Conservation (phyloP, 1,284 basidiomycete species). For the Leccinum angustisporum region DNA sequence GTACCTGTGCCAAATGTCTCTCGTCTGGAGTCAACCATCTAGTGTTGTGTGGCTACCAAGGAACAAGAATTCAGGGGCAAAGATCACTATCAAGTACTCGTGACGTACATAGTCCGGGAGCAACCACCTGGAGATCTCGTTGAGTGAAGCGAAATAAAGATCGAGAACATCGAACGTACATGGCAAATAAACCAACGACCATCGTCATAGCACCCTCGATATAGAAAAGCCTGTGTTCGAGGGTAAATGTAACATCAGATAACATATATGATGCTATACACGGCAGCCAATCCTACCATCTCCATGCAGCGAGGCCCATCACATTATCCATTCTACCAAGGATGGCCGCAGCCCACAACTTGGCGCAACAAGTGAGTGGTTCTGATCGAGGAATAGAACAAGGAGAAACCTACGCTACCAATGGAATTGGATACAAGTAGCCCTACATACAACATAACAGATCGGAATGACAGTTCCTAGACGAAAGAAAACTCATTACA, state of each 20-base stretch:
- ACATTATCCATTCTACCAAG: slow-evolving; percentile 49
- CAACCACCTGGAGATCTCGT: slow-evolving; percentile 39
- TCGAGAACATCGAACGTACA: slow-evolving; percentile 38
- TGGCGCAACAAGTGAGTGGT: slow-evolving; percentile 43
- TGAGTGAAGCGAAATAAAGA: background rate
- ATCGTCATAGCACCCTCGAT: slow-evolving; percentile 51
- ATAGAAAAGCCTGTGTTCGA: slow-evolving; percentile 25
- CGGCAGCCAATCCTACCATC: slow-evolving; percentile 45
- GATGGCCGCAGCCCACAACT: background rate
- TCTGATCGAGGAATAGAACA: background rate
- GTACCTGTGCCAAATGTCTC: slow-evolving; percentile 63
- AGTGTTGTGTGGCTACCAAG: slow-evolving; percentile 60
- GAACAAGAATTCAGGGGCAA: background rate
- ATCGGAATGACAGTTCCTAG: slow-evolving; percentile 66
- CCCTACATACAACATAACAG: slow-evolving; percentile 70
- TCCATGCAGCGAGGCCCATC: slow-evolving; percentile 67
- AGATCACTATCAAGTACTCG: slow-evolving; percentile 23
- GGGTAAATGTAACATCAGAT: background rate
- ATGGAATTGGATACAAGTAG: slow-evolving; percentile 74
- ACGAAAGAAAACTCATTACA: background rate
- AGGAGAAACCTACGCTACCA: slow-evolving; percentile 49
- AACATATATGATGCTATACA: background rate
- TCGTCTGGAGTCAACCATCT: slow-evolving; percentile 62
- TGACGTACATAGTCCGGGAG: slow-evolving; percentile 31
- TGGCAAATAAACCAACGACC: slow-evolving; percentile 49